phyloP scores from a whole-genome alignment of 345 rosid species.

The Hibiscus trionum region DNA sequence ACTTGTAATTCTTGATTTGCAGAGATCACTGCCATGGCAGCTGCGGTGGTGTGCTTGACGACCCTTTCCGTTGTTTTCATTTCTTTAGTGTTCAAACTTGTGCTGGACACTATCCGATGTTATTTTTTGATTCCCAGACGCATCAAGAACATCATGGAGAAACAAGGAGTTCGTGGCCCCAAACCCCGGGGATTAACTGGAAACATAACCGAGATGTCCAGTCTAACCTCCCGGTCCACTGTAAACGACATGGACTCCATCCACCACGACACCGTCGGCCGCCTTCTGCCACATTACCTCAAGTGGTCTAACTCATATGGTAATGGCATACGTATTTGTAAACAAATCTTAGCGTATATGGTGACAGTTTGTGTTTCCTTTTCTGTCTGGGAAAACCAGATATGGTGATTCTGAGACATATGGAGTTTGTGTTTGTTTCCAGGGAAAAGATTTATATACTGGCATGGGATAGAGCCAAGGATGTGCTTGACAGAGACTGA shows the following conservation, averaged over 20 bases:
- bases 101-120: slow-evolving; percentile 46
- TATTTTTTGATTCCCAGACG: slow-evolving; percentile 69
- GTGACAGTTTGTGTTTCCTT: neutral
- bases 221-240: slow-evolving; percentile 50
- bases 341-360: neutral
- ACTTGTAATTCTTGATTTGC: no score
- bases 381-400: neutral
- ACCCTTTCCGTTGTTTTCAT: slow-evolving; percentile 24
- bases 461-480: slow-evolving; percentile 93
- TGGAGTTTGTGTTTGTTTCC: neutral
- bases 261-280: slow-evolving; percentile 62
- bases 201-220: slow-evolving; percentile 61
- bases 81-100: slow-evolving; percentile 29
- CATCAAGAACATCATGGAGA: slow-evolving; percentile 63
- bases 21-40: slow-evolving; percentile 5
- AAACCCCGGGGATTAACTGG: slow-evolving; percentile 65
- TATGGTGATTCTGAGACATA: neutral
- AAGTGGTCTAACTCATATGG: slow-evolving; percentile 79
- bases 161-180: slow-evolving; percentile 92
- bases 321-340: slow-evolving; percentile 8
- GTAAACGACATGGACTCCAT: slow-evolving; percentile 49
- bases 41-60: slow-evolving; percentile 17
- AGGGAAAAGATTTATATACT: slow-evolving; percentile 82
- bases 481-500: slow-evolving; percentile 73
- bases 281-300: slow-evolving; percentile 86